Base-by-base conservation (phyloP, 768 basidiomycete genomes). In the Gymnopilus junonius region DNA sequence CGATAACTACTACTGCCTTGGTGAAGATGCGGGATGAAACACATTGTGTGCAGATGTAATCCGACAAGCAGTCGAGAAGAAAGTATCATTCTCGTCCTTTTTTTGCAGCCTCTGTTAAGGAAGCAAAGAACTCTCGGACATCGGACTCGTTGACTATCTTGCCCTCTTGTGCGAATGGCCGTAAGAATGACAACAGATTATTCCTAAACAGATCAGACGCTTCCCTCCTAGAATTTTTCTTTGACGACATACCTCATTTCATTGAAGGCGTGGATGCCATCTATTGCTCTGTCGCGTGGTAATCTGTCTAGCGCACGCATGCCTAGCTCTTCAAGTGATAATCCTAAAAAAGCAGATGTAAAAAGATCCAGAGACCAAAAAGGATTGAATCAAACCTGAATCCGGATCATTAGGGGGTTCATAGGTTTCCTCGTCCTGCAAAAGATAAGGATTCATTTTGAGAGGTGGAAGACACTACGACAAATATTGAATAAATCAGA, bases 321-420 rank as follows among this genome's bases (percentile, higher is more conserved):
- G 11, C 93, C 93, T 5, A 95, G 83, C 71, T 93, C 92, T 72
- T 94, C 93, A 34, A 95, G 76, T 17, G 93, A 91, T 54, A 93
- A 77, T 25, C 86, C 93, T 92, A 65, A 58, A 68, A 61, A 5
- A 32, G 25, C 43, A 66, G 11, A 39, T 62, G 15, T n/a, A 60
- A 48, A 27, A 48, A 20, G 46, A 27, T 43, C 31, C 20, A 17
- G 34, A 23, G 14, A 32, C 43, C n/a, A 54, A 25, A 55, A 51
- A 46, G 37, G 59, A 64, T 55, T 25, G 35, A 51, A 15, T 31
- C 54, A 12, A 53, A 88, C 93, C 87, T 64, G 88, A 92, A 71
- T 95, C 93, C 10, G 93, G 93, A 74, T 94, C 93, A 69, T 92
- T 88, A 3, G 93, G 93, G 1, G 91, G 92, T 71, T 93, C 90